phyloP scores from a whole-genome alignment of 2,329 filamentous ascomycete genomes.

The Aureobasidium sp. region DNA sequence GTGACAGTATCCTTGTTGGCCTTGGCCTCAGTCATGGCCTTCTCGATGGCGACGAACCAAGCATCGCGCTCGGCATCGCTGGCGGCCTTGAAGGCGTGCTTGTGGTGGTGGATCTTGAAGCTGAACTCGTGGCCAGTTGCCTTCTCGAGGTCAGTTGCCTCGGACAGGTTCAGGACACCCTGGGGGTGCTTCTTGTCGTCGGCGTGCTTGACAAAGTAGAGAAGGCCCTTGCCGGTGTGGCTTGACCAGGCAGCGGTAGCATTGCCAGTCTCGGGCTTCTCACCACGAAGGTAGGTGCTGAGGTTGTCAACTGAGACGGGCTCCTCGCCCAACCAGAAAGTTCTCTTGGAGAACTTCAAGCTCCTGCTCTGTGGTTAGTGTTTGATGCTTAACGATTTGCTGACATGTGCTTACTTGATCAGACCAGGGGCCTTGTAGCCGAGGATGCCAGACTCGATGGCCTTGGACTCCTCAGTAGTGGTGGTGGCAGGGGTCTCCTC shows the following conservation, averaged over 20 bases:
- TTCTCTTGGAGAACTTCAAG: constrained; percentile 84
- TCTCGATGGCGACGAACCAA: constrained; percentile 81
- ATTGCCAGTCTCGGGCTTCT: constrained; percentile 76
- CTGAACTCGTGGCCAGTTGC: constrained; percentile 75
- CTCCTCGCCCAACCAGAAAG: constrained; percentile 62
- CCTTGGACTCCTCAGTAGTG: constrained; percentile 38
- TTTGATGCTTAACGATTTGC: constrained; percentile 5
- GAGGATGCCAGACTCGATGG: constrained; percentile 65
- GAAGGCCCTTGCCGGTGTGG: constrained; percentile 88
- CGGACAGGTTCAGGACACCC: constrained; percentile 71
- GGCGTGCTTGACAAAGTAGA: constrained; percentile 81
- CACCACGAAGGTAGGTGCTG: constrained; percentile 68
- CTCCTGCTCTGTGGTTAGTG: constrained; percentile 48
- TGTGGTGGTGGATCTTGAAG: constrained; percentile 77
- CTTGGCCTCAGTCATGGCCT: constrained; percentile 78
- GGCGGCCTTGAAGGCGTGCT: constrained; percentile 86
- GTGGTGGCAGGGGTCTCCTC: constrained; percentile 21
- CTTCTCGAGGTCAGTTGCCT: constrained; percentile 63
- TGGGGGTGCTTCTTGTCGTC: constrained; percentile 73
- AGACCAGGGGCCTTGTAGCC: constrained; percentile 85
- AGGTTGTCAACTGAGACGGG: constrained; percentile 67
- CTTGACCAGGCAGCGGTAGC: constrained; percentile 80
- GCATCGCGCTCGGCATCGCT: constrained; percentile 72
- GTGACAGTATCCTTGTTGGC: constrained; percentile 63
- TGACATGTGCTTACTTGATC: constrained; percentile 65